Conservation (phyloP, 495 filamentous ascomycete genomes). For the Bacidia gigantensis region DNA sequence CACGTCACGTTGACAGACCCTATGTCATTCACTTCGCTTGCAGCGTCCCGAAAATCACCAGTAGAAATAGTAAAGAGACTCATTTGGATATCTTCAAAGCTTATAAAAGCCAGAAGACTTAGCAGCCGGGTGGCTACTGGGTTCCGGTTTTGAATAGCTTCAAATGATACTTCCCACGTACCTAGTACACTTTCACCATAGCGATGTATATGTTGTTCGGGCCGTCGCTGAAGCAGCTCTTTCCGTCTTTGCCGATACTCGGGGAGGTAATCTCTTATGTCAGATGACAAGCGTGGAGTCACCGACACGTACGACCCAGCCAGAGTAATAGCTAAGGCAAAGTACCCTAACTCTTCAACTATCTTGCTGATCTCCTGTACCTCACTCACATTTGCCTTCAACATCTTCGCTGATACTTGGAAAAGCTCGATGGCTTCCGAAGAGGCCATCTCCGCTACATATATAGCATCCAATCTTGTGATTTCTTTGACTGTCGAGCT, state of each 20-base stretch:
- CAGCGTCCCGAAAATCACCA: neutral
- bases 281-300: slow-evolving; percentile 1
- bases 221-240: slow-evolving; percentile 1
- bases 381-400: neutral
- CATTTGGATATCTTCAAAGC: neutral
- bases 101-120: neutral
- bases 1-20: neutral
- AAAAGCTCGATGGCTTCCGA: slow-evolving; percentile 4
- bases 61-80: neutral
- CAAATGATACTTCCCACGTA: slow-evolving; percentile 5
- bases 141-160: neutral
- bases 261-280: slow-evolving; percentile 4
- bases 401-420: neutral
- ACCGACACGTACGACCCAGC: neutral
- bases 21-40: neutral
- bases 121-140: neutral
- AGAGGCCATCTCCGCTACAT: neutral
- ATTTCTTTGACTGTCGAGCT: neutral
- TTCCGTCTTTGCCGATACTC: slow-evolving; percentile 8
- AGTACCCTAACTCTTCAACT: slow-evolving; percentile 1
- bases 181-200: slow-evolving; percentile 6
- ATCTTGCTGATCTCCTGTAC: slow-evolving; percentile 1
- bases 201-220: neutral
- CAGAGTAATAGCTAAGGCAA: slow-evolving; percentile 3
- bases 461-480: neutral